A percentile compares a stretch with the other conserved stretches of the same genome.
Evolutionary conservation across 2,329 filamentous ascomycete genomes (phyloP).

Genomic region (Elsinoe fawcettii): DNA sequence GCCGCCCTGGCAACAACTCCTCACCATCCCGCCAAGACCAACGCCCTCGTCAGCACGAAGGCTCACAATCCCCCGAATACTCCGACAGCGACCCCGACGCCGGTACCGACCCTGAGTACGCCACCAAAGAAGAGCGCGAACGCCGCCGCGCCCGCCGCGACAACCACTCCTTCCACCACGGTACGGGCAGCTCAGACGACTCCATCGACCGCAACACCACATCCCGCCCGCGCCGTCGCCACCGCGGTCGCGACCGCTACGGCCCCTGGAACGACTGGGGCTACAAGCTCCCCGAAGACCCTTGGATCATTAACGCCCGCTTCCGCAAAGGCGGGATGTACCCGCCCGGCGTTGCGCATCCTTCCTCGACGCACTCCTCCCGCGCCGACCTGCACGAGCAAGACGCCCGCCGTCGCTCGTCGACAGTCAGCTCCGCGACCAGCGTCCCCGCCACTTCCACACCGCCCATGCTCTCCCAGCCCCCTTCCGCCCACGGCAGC

Average conservation of each 20-base stretch:
- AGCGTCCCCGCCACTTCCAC: conserved; percentile 13
- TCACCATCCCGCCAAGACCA: conserved; percentile 31
- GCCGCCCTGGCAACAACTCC: conserved; percentile 33
- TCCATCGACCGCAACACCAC: conserved; percentile 13
- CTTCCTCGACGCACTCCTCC: conserved; percentile 43
- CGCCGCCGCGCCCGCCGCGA: conserved; percentile 21
- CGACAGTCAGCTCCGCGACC: conserved; percentile 22
- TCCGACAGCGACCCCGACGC: conserved; percentile 32
- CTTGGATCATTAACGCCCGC: conserved; percentile 88
- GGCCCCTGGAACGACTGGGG: conserved; percentile 47
- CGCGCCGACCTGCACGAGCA: conserved; percentile 37
- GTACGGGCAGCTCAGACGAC: conserved; percentile 19
- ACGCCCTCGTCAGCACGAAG: conserved; percentile 22
- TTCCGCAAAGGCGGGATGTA: conserved; percentile 76
- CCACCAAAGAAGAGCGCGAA: conserved; percentile 30
- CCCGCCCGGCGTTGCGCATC: conserved; percentile 42
- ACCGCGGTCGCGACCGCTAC: conserved; percentile 34
- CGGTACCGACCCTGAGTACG: conserved; percentile 33
- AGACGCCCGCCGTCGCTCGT: conserved; percentile 22
- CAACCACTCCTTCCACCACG: conserved; percentile 1
- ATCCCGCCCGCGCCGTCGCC: conserved; percentile 24
- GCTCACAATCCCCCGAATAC: conserved; percentile 30
- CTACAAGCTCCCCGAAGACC: conserved; percentile 84
- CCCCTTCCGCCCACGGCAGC: conserved; percentile 21
- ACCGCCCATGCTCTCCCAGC: conserved; percentile 12